Conservation (phyloP, 2,329 filamentous ascomycete species). For the Botrytis tulipae region DNA sequence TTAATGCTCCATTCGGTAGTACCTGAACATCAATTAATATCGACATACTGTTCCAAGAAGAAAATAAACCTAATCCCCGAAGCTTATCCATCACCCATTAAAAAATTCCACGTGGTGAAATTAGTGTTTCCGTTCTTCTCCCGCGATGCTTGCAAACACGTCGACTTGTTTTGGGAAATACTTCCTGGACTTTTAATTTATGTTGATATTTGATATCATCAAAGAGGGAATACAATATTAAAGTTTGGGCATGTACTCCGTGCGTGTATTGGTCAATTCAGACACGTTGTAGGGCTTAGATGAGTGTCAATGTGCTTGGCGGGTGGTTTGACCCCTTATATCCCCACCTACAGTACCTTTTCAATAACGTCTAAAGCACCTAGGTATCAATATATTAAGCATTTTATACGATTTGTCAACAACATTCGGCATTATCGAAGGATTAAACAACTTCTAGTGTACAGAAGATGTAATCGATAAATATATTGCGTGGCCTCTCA, state of each 20-base stretch:
- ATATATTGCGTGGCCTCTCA: background rate
- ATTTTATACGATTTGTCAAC: background rate
- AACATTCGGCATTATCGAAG: background rate
- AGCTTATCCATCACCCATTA: slow-evolving; percentile 12
- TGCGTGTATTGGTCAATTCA: slow-evolving; percentile 8
- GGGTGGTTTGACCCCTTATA: slow-evolving; percentile 8
- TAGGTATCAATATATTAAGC: background rate
- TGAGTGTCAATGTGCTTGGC: slow-evolving; percentile 14
- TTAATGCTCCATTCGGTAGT: slow-evolving; percentile 6
- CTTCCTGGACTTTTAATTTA: slow-evolving; percentile 9
- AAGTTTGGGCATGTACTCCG: slow-evolving; percentile 8
- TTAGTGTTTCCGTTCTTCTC: slow-evolving; percentile 9
- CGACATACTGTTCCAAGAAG: background rate
- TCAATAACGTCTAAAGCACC: background rate
- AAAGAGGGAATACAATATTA: background rate
- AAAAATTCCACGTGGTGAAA: slow-evolving; percentile 15
- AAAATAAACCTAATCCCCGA: background rate
- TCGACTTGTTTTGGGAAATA: background rate
- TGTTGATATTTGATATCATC: slow-evolving; percentile 6
- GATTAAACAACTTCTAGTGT: background rate
- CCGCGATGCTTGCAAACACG: background rate
- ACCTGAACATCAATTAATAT: slow-evolving; percentile 16
- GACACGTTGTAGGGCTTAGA: slow-evolving; percentile 17
- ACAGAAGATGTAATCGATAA: background rate
- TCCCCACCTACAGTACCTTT: slow-evolving; percentile 1